Evolutionary conservation across 176 grass and related monocot genomes (phyloP), one percentile per base, ranked within the genome.

Genomic region (Lolium multiflorum): DNA sequence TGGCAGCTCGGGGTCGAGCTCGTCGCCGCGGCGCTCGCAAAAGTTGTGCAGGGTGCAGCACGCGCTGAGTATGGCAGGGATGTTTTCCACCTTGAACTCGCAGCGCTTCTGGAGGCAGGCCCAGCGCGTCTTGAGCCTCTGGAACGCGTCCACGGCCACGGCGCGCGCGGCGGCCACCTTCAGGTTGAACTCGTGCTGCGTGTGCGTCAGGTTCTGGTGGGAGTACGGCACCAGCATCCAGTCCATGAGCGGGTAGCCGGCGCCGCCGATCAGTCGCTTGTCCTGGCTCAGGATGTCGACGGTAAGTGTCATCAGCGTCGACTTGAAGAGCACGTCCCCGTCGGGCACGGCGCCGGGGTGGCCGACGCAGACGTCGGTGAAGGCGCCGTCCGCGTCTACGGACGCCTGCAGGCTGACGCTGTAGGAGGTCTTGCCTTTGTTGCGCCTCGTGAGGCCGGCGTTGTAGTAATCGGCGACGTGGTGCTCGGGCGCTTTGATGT

Each of bases 41-140:
- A 95, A 94, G 93, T 98, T 98, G 83, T 98, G 96, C 9, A 98
- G 84, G 11, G 93, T 90, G 84, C 92, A 93, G 90, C 96, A 98
- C 11, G 93, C 93, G 9, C 90, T 93, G 70, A 98, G 86, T 16
- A 98, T 76, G 66, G 83, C 67, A 25, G 96, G 90, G 56, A 98
- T 75, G 61, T 98, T 93, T 18, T 73, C 72, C 18, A 98, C 87
- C 89, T 98, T 95, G 31, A 94, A 86, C 81, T 95, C 96, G 51
- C 88, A 91, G 85, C 93, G 87, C 78, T 82, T 90, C 85, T 95
- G 96, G 52, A 98, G 87, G 83, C 91, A 98, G 0, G 86, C 87
- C 95, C 95, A 98, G 6, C 95, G 82, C 7, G 82, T 81, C 86
- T 98, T 98, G 59, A 95, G 85, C 7, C 90, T 81, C 15, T 49